Evolutionary conservation across 352 stramenopile species (phyloP).

Genomic region (Pythium guiyangense): DNA sequence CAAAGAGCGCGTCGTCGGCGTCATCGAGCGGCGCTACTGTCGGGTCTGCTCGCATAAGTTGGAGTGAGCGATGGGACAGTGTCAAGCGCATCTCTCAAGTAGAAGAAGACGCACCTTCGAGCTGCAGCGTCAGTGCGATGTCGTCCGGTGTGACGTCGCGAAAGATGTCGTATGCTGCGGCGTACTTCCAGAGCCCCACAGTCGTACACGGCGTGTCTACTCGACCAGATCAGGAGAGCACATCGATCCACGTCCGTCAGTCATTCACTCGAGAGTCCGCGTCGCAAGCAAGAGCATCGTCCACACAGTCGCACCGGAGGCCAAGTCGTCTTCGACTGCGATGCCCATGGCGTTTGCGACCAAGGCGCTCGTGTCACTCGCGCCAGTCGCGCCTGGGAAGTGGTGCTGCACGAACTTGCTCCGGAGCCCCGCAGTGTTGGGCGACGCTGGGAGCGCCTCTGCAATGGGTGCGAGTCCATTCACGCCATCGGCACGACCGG

Average conservation of each 20-base stretch:
- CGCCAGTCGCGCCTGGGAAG: slow-evolving; percentile 7
- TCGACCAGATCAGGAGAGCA: not conserved
- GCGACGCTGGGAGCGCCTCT: slow-evolving; percentile 4
- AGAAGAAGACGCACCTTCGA: slow-evolving; percentile 34
- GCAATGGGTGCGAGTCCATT: slow-evolving; percentile 8
- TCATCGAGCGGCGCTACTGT: not conserved
- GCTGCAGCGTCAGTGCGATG: slow-evolving; percentile 45
- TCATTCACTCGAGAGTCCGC: too few species aligned
- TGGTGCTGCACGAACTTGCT: slow-evolving; percentile 19
- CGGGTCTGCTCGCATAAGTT: slow-evolving; percentile 2
- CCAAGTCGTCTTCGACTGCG: slow-evolving; percentile 67
- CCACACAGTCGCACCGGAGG: slow-evolving; percentile 28
- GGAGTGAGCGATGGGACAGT: not conserved
- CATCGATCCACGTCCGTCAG: not conserved
- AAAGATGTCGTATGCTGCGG: slow-evolving; percentile 58
- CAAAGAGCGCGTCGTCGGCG: not conserved
- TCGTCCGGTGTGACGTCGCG: slow-evolving; percentile 52
- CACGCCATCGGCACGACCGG: slow-evolving; percentile 4
- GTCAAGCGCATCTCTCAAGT: not conserved
- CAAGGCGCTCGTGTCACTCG: slow-evolving; percentile 20
- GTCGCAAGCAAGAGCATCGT: too few species aligned
- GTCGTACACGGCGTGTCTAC: slow-evolving; percentile 66
- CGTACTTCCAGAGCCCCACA: slow-evolving; percentile 62
- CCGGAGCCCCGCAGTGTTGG: slow-evolving; percentile 13
- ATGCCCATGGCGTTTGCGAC: slow-evolving; percentile 18